Percentiles rank a stretch among this genome's conserved stretches.
Conservation (phyloP, 148 eudicot genomes). For the Persicaria tinctoria region DNA sequence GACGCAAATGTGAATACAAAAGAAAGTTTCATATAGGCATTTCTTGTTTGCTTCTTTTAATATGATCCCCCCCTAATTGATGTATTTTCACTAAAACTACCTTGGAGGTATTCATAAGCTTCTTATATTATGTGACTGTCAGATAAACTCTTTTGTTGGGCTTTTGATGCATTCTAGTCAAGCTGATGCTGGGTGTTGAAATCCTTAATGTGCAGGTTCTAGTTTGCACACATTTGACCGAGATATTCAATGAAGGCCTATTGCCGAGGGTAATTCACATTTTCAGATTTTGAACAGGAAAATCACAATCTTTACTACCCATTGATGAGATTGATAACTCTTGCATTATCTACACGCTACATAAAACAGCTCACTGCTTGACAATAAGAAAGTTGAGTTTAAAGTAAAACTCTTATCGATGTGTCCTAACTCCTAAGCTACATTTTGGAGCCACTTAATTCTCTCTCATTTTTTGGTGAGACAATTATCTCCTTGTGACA, state of each 20-base stretch:
- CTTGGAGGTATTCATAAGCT: not conserved
- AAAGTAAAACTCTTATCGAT: not conserved
- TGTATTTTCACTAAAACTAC: not conserved
- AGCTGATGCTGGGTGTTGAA: constrained; percentile 9
- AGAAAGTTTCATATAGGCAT: not conserved
- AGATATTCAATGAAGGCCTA: constrained; percentile 60
- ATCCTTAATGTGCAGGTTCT: constrained; percentile 49
- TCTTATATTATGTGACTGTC: not conserved
- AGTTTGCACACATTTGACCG: constrained; percentile 91
- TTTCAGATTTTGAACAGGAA: not conserved
- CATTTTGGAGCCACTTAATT: not conserved
- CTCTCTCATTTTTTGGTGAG: not conserved
- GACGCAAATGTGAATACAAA: not conserved
- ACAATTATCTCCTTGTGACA: not conserved
- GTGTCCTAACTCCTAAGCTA: not conserved
- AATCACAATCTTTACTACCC: constrained; percentile 6
- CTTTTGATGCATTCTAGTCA: not conserved
- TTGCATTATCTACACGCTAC: not conserved
- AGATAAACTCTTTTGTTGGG: not conserved
- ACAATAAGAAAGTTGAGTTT: constrained; percentile 4
- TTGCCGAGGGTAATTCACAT: constrained; percentile 50
- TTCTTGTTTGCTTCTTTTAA: not conserved
- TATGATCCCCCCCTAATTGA: not conserved
- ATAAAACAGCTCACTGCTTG: not conserved
- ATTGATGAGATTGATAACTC: constrained; percentile 1